These are phyloP conservation scores for Capronia coronata DNA, from an alignment of 2,329 filamentous ascomycete genomes.

Conservation along the genomic window DNA sequence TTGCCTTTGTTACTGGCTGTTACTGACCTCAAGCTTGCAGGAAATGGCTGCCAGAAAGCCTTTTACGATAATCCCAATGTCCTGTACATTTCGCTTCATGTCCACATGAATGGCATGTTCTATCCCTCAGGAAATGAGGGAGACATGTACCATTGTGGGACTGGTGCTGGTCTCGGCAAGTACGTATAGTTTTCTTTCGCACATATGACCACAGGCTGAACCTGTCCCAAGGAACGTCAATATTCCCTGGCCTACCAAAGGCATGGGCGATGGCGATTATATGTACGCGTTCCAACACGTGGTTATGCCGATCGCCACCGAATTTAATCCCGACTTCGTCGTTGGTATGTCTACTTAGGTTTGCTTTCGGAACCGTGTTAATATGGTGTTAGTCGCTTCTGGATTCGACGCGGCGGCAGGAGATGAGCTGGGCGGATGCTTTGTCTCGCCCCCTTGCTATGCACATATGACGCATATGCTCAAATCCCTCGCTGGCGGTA, in stretches of 20 bases:
- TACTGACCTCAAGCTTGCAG: conserved; percentile 33
- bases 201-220: conserved; percentile 10
- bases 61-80: conserved; percentile 94
- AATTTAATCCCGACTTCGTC: conserved; percentile 90
- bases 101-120: conserved; percentile 75
- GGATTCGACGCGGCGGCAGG: conserved; percentile 94
- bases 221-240: conserved; percentile 53
- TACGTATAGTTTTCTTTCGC: conserved; percentile 30
- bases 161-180: conserved; percentile 52
- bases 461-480: conserved; percentile 99
- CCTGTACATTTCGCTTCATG: conserved; percentile 90
- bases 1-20: neutral
- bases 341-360: conserved; percentile 53
- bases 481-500: conserved; percentile 86
- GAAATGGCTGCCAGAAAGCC: conserved; percentile 92
- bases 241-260: conserved; percentile 60
- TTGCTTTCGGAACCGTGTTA: neutral
- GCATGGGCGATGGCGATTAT: conserved; percentile 95
- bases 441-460: conserved; percentile 84
- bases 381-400: conserved; percentile 60
- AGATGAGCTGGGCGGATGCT: conserved; percentile 86
- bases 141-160: conserved; percentile 54
- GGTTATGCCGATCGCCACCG: conserved; percentile 89
- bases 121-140: conserved; percentile 64
- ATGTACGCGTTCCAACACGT: conserved; percentile 91